Evolutionary conservation across 805 yeast genomes (phyloP), one percentile per base, ranked within the genome.

Genomic region (Wickerhamomyces chambardii): DNA sequence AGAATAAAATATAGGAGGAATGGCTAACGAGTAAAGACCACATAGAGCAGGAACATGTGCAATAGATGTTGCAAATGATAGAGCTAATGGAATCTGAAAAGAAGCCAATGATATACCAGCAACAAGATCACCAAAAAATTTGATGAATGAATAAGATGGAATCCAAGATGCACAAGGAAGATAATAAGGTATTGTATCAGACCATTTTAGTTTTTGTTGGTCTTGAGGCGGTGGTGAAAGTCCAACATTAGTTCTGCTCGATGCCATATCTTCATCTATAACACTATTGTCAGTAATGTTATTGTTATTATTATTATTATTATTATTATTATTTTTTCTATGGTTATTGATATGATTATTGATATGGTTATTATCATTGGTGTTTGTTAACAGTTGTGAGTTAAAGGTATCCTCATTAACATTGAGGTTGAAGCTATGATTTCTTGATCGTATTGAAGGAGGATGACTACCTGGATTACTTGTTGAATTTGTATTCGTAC

Each of bases 61-160:
- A 31, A 87, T 64, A 0, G 94, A 78, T 0, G 85, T 78, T 4
- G 95, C 92, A 49, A 82, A 82, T 1, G 71, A 65, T 33, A 65
- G 44, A 41, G 87, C 81, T 36, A 90, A 63, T 1, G 98, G 97
- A 33, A 90, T 75, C 54, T 89, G 97, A 58, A 87, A 90, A 5
- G 92, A 80, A 0, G 95, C 96, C 26, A 89, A 56, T 1, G 97
- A 78, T 5, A 86, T 48, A 0, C 98, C 97, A 2, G 96, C 95
- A 15, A 81, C 58, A 8, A 84, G 49, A 50, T 90, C 98, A 16
- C 75, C 68, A 3, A 72, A 17, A 30, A 78, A 47, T 32, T 56
- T 57, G 1, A 46, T 35, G 14, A 37, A 12, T 1, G 47, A 47
- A 42, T 83, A 83, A 7, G 66, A 47, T 5, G 73, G 70, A n/a